A percentile compares a stretch with the other conserved stretches of the same genome.
Evolutionary conservation across 225 moss, liverwort and hornwort genomes (phyloP).

Genomic region (Lunularia cruciata): DNA sequence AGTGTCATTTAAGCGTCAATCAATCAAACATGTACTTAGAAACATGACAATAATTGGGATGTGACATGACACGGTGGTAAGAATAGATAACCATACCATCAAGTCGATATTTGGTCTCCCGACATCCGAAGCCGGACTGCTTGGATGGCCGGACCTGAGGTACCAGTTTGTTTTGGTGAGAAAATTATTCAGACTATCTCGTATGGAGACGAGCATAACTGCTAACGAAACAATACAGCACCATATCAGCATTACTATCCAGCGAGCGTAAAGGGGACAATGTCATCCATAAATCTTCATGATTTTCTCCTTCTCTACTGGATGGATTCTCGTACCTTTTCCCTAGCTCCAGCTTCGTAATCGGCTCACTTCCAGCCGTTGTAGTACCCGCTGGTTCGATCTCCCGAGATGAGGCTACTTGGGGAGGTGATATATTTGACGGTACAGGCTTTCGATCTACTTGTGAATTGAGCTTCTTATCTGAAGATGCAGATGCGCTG

Average conservation of each 20-base stretch:
- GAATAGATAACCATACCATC: slow-evolving; percentile 50
- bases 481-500: slow-evolving; percentile 20
- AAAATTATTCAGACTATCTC: too few relatives aligned
- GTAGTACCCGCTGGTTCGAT: slow-evolving; percentile 26
- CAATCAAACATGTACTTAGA: too few relatives aligned
- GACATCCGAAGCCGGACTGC: slow-evolving; percentile 37
- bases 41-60: too few relatives aligned
- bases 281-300: too few relatives aligned
- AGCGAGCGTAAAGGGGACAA: too few relatives aligned
- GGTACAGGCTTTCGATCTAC: slow-evolving; percentile 41
- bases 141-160: slow-evolving; percentile 48
- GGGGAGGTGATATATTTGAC: slow-evolving; percentile 14
- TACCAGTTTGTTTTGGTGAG: too few relatives aligned
- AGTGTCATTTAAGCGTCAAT: too few relatives aligned
- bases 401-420: slow-evolving; percentile 12
- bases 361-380: slow-evolving; percentile 22
- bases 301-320: neutral
- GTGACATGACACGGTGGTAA: neutral
- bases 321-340: slow-evolving; percentile 44
- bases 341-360: slow-evolving; percentile 50
- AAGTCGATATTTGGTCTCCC: slow-evolving; percentile 56
- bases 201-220: too few relatives aligned
- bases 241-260: too few relatives aligned
- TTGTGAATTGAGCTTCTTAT: slow-evolving; percentile 26
- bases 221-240: too few relatives aligned